Conservation (phyloP, 2,329 filamentous ascomycete species). For the Xylaria sp. region DNA sequence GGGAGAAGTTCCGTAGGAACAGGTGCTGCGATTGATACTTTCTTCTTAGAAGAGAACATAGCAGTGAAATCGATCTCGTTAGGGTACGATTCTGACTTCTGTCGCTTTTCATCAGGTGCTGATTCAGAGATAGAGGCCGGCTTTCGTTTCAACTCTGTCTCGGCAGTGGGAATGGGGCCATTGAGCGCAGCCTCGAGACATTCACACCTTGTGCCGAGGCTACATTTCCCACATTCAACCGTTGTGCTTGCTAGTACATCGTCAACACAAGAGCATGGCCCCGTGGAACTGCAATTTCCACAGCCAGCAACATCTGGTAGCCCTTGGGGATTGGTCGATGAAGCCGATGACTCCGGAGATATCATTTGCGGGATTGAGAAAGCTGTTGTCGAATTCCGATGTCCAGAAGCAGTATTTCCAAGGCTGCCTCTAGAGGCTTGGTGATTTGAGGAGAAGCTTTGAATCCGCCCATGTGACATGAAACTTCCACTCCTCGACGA, state of each 20-base stretch:
- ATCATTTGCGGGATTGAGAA: slow-evolving; percentile 70
- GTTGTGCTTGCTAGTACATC: slow-evolving; percentile 65
- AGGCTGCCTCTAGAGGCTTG: slow-evolving; percentile 48
- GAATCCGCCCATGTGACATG: slow-evolving; percentile 38
- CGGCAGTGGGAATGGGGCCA: slow-evolving; percentile 47
- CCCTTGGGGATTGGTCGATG: slow-evolving; percentile 48
- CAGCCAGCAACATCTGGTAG: slow-evolving; percentile 58
- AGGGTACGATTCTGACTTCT: slow-evolving; percentile 60
- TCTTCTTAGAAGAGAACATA: slow-evolving; percentile 65
- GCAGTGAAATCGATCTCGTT: slow-evolving; percentile 81
- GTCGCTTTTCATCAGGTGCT: slow-evolving; percentile 65
- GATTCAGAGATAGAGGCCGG: slow-evolving; percentile 57
- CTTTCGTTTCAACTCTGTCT: slow-evolving; percentile 63
- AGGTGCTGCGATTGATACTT: slow-evolving; percentile 50
- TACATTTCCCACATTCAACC: slow-evolving; percentile 74
- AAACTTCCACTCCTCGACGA: slow-evolving; percentile 48
- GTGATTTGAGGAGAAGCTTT: slow-evolving; percentile 44
- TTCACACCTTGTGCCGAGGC: slow-evolving; percentile 70
- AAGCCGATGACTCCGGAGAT: slow-evolving; percentile 57
- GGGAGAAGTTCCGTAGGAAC: slow-evolving; percentile 49
- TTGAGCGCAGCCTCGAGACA: slow-evolving; percentile 64
- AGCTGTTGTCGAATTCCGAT: slow-evolving; percentile 53
- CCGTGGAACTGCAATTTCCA: slow-evolving; percentile 65
- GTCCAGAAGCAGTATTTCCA: slow-evolving; percentile 42
- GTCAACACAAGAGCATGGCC: slow-evolving; percentile 69